Evolutionary conservation across 208 protist genomes (phyloP), one percentile per base, ranked within the genome.

Genomic region (Wallacemonas collosoma): DNA sequence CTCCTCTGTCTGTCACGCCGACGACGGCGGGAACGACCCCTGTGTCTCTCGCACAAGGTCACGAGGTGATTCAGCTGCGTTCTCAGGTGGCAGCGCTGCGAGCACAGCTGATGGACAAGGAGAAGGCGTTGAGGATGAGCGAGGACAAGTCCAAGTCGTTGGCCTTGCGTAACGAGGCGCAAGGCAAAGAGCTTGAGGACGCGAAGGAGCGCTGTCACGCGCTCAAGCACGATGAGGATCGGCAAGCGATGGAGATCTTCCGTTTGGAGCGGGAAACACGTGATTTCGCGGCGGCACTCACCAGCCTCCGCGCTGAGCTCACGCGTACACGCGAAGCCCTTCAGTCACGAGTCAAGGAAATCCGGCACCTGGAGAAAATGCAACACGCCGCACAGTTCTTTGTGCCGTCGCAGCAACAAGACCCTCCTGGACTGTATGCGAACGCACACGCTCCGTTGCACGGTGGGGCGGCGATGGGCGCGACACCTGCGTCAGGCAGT

Each of bases 81-180:
- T 72, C 80, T 17, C 85, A 86, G 77, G 36, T 86, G 6, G 36
- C 62, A 8, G 77, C 80, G 14, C 38, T 87, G 41, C 57, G 62
- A 5, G 79, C 76, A 14, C 5, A 50, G 7, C 12, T 51, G 4
- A 41, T 17, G 7, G 60, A 65, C 48, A 54, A 15, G 38, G 45
- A 69, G 17, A 15, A n/a, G 44, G 64, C 50, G 6, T 17, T 69
- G 54, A 12, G 41, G 40, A 72, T 58, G 43, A 40, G 7, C 3
- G 15, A 72, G 54, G 2, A 6, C 41, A 39, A 39, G 3, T 35
- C 40, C 43, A 4, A 11, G 4, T 5, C 6, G 15, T 4, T 53
- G 3, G 44, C 26, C 12, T 40, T 48, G 54, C 68, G 38, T 17
- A 17, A 41, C 26, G 15, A 45, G 39, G 14, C 3, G 54, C 54